Evolutionary conservation across 371 early-diverging fungal species (phyloP), one percentile per base, ranked within the genome.

Genomic region (Chytridium lagenaria): DNA sequence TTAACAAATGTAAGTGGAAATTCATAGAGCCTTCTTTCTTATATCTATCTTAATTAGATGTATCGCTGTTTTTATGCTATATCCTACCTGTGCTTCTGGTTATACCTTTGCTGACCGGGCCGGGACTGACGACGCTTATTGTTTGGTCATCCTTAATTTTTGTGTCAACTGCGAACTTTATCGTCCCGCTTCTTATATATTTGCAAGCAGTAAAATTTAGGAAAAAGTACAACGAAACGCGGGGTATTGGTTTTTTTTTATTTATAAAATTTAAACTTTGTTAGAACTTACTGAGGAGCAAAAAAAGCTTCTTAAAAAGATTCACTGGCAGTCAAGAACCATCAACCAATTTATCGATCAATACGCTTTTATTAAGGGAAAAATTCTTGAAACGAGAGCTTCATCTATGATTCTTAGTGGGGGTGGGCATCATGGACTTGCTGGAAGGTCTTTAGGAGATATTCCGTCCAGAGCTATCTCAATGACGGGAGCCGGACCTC

Each of bases 101-200:
- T 59, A 84, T 90, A 37, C 87, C 86, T 0, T 73, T 88, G 19
- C 83, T 83, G 74, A 80, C 81, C 0, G 87, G 87, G 1, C 40
- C 72, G 10, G 65, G 69, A 31, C 68, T 89, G 34, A 80, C 74
- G 30, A 57, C 71, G 0, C 80, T 89, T 69, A 85, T 83, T 69
- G 83, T 80, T 37, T 87, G 88, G 87, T 82, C 86, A 3, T 84
- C 86, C 31, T 74, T 85, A 68, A 65, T 86, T 66, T 84, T 91
- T 74, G 82, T 85, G 10, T 87, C 92, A 69, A 86, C 89, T 1
- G 88, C 92, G 33, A 93, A 92, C 76, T 93, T 91, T 73, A 87
- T 93, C 37, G 77, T 92, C 30, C 94, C 94, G 1, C 83, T 93
- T 36, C 66, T 91, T 16, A 84, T 93, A 10, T 93, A 92, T 73